Conservation (phyloP, 176 grass and related monocot genomes). For the Hordeum marinum region DNA sequence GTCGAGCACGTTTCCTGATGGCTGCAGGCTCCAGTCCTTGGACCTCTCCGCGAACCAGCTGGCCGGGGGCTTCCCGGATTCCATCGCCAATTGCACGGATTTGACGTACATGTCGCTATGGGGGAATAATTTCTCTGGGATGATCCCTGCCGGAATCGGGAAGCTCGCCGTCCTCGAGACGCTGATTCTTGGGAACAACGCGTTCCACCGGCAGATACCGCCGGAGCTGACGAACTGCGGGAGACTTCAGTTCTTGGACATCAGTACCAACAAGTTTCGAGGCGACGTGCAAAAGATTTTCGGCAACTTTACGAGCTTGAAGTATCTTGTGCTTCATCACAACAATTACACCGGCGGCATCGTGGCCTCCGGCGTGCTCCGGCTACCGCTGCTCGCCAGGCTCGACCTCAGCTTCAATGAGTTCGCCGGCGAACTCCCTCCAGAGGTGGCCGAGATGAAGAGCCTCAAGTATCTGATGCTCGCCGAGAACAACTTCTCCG, state of each 20-base stretch:
- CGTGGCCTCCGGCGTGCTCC: constrained; percentile 63
- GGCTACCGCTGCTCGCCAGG: constrained; percentile 39
- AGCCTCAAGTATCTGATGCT: constrained; percentile 66
- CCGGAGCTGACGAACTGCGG: constrained; percentile 52
- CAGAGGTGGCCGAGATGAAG: constrained; percentile 49
- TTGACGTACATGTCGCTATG: constrained; percentile 54
- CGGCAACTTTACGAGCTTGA: constrained; percentile 41
- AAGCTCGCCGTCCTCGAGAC: constrained; percentile 32
- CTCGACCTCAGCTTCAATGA: constrained; percentile 82
- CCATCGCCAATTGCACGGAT: constrained; percentile 51
- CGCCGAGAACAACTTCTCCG: constrained; percentile 56
- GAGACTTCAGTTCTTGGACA: constrained; percentile 59
- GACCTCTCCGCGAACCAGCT: constrained; percentile 66
- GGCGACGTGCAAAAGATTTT: constrained; percentile 67
- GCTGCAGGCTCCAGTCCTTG: constrained; percentile 43
- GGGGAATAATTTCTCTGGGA: constrained; percentile 51
- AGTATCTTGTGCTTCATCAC: constrained; percentile 52
- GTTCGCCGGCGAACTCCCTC: constrained; percentile 53
- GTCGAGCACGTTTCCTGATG: constrained; percentile 27
- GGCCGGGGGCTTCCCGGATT: constrained; percentile 44
- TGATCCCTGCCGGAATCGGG: constrained; percentile 58
- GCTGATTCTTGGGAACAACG: constrained; percentile 63
- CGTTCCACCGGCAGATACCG: constrained; percentile 43
- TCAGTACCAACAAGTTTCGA: constrained; percentile 57
- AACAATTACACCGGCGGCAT: constrained; percentile 74